These are phyloP conservation scores for Aureobasidium sp. DNA, from an alignment of 2,329 filamentous ascomycete species.

Conservation along the genomic window DNA sequence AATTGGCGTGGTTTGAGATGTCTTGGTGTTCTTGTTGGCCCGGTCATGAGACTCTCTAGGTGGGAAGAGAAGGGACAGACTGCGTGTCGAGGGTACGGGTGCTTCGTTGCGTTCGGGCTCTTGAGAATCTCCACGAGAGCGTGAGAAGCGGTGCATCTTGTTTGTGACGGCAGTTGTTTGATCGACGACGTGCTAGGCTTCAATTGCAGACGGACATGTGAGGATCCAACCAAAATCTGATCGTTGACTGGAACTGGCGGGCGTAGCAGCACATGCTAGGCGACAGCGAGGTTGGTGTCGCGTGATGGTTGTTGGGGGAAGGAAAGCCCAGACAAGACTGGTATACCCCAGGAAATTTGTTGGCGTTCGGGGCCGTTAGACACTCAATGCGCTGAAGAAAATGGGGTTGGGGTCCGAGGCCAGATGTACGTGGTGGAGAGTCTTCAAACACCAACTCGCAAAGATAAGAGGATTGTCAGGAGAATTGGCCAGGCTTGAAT, in stretches of 20 bases:
- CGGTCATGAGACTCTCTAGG: constrained; percentile 1
- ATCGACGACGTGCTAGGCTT: not conserved
- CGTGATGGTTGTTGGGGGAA: constrained; percentile 10
- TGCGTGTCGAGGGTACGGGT: not conserved
- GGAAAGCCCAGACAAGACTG: constrained; percentile 1
- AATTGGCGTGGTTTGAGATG: not conserved
- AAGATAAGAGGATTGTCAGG: constrained; percentile 3
- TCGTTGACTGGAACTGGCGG: not conserved
- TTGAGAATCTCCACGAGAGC: not conserved
- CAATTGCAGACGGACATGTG: not conserved
- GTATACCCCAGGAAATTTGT: constrained; percentile 7
- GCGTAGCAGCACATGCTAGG: constrained; percentile 2
- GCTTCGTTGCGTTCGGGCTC: constrained; percentile 7
- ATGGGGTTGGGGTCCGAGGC: not conserved
- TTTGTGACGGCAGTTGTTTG: not conserved
- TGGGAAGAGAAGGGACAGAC: constrained; percentile 7
- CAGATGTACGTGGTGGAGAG: not conserved
- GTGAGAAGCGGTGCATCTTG: constrained; percentile 7
- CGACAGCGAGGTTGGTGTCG: constrained; percentile 6
- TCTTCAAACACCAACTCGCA: not conserved
- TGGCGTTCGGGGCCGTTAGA: not conserved
- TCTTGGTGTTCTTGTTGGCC: not conserved
- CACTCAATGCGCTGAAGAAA: not conserved
- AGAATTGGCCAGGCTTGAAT: constrained; percentile 1
- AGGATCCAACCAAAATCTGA: not conserved